Conservation (phyloP, 371 early-diverging fungal species). For the Rhizopus microsporus region DNA sequence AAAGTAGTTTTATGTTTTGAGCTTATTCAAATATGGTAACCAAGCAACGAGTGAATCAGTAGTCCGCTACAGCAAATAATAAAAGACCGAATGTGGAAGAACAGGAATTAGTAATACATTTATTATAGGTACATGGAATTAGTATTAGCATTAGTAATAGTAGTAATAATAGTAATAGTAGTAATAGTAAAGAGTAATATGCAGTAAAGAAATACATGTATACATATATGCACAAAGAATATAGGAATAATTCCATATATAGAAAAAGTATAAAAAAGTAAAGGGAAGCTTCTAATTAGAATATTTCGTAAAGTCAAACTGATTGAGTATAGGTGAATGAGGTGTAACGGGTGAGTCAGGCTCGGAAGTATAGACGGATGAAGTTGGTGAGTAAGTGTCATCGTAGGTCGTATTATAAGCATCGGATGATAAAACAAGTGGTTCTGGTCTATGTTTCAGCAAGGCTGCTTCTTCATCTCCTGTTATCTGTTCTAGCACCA, state of each 20-base stretch:
- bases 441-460: slow-evolving; percentile 3
- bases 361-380: slow-evolving; percentile 29
- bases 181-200: background rate
- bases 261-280: background rate
- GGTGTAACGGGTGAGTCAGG: slow-evolving; percentile 41
- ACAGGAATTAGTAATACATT: no score
- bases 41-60: no score
- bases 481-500: background rate
- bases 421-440: slow-evolving; percentile 1
- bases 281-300: background rate
- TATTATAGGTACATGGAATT: no score
- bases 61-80: no score
- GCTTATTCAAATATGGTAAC: no score
- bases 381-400: slow-evolving; percentile 22
- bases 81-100: no score
- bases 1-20: no score
- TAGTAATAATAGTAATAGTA: background rate
- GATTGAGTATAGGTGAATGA: slow-evolving; percentile 18
- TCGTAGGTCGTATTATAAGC: background rate
- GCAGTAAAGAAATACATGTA: background rate
- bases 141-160: background rate
- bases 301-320: background rate
- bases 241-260: no score
- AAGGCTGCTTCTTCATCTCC: slow-evolving; percentile 8
- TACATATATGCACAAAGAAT: no score